Conservation (phyloP, 1,284 basidiomycete genomes). For the Ganoderma boninense region DNA sequence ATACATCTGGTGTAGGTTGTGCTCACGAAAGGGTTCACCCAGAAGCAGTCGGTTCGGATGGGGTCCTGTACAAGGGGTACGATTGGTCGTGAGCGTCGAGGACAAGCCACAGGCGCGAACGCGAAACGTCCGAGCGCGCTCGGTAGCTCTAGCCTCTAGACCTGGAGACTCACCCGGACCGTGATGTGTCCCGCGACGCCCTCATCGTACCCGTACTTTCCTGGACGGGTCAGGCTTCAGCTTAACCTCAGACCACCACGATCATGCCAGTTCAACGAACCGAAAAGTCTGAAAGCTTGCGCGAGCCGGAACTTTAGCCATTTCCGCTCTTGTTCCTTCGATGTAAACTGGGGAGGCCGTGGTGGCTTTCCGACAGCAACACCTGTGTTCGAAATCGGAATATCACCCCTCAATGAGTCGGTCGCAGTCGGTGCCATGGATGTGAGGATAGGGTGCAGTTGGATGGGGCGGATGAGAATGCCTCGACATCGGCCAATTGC, state of each 20-base stretch:
- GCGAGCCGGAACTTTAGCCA: slow-evolving; percentile 63
- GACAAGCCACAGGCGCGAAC: neutral
- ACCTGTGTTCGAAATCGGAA: neutral
- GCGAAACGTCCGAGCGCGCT: neutral
- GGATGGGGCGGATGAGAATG: neutral
- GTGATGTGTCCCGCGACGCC: slow-evolving; percentile 73
- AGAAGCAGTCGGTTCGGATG: slow-evolving; percentile 59
- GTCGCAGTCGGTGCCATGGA: slow-evolving; percentile 14
- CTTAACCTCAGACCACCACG: neutral
- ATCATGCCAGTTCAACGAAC: slow-evolving; percentile 32
- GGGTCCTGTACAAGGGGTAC: slow-evolving; percentile 46
- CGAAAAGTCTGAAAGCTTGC: slow-evolving; percentile 59
- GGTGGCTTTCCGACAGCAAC: slow-evolving; percentile 20
- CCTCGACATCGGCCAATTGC: neutral
- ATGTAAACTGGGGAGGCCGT: slow-evolving; percentile 44
- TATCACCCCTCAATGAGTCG: neutral
- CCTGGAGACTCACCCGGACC: slow-evolving; percentile 49
- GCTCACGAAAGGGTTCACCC: slow-evolving; percentile 60
- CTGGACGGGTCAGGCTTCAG: slow-evolving; percentile 37
- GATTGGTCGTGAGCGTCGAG: slow-evolving; percentile 2
- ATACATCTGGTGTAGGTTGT: no score
- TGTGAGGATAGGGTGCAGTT: neutral
- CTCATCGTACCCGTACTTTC: slow-evolving; percentile 64
- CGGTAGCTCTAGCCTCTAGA: slow-evolving; percentile 17
- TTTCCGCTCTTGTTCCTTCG: slow-evolving; percentile 53